Conservation (phyloP, 2,329 filamentous ascomycete genomes). For the Juglanconis juglandina region DNA sequence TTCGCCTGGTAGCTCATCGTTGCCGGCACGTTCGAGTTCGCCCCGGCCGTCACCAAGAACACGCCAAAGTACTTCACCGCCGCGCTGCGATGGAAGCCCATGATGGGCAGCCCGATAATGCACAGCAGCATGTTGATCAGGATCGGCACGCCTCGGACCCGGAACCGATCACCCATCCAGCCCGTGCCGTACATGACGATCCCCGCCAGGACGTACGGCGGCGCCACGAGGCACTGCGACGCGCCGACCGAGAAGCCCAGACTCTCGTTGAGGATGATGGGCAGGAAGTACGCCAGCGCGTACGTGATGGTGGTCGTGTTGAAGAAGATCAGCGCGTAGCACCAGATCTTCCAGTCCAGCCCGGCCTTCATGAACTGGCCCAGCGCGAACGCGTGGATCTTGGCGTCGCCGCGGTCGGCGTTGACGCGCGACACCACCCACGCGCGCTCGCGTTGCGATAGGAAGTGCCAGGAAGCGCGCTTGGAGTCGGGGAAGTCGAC, state of each 20-base stretch:
- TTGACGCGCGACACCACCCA: conserved; percentile 54
- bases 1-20: conserved; percentile 80
- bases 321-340: conserved; percentile 58
- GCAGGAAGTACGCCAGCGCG: conserved; percentile 74
- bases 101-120: conserved; percentile 67
- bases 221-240: conserved; percentile 69
- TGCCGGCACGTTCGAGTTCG: conserved; percentile 73
- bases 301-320: conserved; percentile 70
- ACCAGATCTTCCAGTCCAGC: conserved; percentile 58
- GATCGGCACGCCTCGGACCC: conserved; percentile 63
- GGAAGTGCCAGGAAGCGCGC: conserved; percentile 49
- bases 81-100: conserved; percentile 60
- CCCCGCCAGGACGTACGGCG: conserved; percentile 64
- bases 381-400: conserved; percentile 50
- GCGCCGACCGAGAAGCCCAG: conserved; percentile 63
- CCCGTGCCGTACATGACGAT: conserved; percentile 58
- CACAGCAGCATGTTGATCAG: conserved; percentile 62
- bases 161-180: conserved; percentile 65
- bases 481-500: conserved; percentile 62
- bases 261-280: conserved; percentile 63
- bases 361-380: conserved; percentile 44
- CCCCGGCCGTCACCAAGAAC: conserved; percentile 72
- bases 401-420: conserved; percentile 55
- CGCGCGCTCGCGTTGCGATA: conserved; percentile 46
- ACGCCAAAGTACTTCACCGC: conserved; percentile 68